Base-by-base conservation (phyloP, 139 green algal species). In the Chlamydomonas applanata region DNA sequence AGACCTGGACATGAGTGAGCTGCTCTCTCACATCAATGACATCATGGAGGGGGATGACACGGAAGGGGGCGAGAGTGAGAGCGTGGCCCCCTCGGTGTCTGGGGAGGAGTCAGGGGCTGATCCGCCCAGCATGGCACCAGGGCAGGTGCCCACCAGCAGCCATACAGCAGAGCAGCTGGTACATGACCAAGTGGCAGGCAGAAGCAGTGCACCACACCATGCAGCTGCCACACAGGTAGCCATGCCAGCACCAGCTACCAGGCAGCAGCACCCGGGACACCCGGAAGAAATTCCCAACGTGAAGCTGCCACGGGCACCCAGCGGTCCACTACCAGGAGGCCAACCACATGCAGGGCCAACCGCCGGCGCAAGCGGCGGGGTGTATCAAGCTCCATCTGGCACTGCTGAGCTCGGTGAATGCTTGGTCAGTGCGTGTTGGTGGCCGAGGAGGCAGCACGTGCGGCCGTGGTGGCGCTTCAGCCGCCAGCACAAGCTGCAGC, bases 401-500 rank as follows among this genome's bases (percentile, higher is more conserved):
- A n/a, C n/a, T n/a, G n/a, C n/a, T n/a, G n/a, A 25, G 29, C 4
- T 4, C 22, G 29, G n/a, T 16, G 25, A 35, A 36, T 14, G 14
- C 44, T 36, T n/a, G 40, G 9, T 17, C 29, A 29, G 25, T 2
- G 63, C 52, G 4, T 70, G 63, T 64, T 80, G 76, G 76, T 68
- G 67, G 27, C 33, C 52, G 57, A 13, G 35, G 19, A 24, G 61
- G 40, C 0, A 4, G 32, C 2, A 5, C 4, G 2, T 29, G 3
- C 52, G 52, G 36, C 40, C 33, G 7, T 85, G 75, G 74, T 85
- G 80, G 80, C 57, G 65, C 25, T 46, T 53, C 29, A 67, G 30
- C 7, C 45, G 71, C 13, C 56, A 71, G 44, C 82, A 91, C 77
- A 89, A 87, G 62, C 76, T 96, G 71, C 89, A 93, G 79, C 80